Percentiles rank a stretch among this genome's conserved stretches.
Conservation (phyloP, 2,329 filamentous ascomycete genomes). For the Colletotrichum noveboracense region DNA sequence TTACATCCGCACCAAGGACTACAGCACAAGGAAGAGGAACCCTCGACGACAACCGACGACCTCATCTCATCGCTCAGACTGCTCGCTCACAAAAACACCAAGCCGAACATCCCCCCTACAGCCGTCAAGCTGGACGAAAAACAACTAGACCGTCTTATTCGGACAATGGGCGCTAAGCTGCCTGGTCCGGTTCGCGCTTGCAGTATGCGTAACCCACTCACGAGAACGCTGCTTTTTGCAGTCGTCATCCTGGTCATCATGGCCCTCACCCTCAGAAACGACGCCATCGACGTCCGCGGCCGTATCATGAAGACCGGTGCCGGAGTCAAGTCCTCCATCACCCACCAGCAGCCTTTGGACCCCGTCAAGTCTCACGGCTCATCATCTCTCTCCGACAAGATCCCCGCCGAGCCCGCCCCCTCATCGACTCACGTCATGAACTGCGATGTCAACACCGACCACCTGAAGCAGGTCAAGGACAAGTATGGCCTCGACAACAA, state of each 20-base stretch:
- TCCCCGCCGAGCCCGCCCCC: constrained; percentile 27
- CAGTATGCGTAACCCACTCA: constrained; percentile 55
- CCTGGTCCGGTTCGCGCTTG: constrained; percentile 46
- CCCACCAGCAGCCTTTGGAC: constrained; percentile 31
- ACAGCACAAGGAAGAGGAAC: background rate
- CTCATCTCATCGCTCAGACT: background rate
- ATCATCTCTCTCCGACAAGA: constrained; percentile 30
- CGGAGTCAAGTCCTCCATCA: constrained; percentile 35
- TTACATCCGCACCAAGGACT: background rate
- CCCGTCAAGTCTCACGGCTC: constrained; percentile 14
- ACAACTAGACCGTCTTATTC: background rate
- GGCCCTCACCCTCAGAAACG: constrained; percentile 44
- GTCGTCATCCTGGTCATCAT: constrained; percentile 48
- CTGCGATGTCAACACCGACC: constrained; percentile 54
- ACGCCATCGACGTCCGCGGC: constrained; percentile 42
- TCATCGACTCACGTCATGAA: constrained; percentile 43
- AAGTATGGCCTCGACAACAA: constrained; percentile 53
- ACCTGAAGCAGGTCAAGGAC: constrained; percentile 49
- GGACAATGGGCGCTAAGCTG: constrained; percentile 43
- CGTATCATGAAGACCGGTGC: constrained; percentile 45
- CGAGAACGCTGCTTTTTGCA: constrained; percentile 49
- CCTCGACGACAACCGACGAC: background rate
- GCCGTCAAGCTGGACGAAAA: constrained; percentile 21
- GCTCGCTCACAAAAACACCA: background rate
- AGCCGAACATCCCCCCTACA: background rate